These are phyloP conservation scores for Ceratobasidium theobromae DNA, from an alignment of 1,284 basidiomycete genomes.

Conservation along the genomic window DNA sequence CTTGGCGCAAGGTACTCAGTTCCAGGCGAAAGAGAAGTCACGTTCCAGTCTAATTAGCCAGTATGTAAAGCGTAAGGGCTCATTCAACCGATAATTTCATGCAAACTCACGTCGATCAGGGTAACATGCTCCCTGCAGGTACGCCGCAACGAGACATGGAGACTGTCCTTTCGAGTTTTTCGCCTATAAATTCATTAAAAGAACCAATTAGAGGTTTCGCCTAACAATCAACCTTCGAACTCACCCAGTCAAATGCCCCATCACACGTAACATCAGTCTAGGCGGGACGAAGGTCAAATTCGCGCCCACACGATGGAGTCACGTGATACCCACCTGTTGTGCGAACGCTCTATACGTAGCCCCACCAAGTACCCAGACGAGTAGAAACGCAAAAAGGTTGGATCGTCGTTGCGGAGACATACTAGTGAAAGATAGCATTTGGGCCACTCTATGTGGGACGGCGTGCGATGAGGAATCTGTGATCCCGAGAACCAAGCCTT, in stretches of 20 bases:
- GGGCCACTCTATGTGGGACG: neutral
- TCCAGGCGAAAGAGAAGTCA: constrained; percentile 22
- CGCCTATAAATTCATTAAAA: constrained; percentile 12
- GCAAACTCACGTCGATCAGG: constrained; percentile 24
- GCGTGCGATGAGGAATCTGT: neutral
- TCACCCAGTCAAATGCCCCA: constrained; percentile 13
- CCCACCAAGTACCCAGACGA: neutral
- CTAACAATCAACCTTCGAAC: neutral
- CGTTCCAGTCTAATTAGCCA: constrained; percentile 30
- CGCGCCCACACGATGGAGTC: neutral
- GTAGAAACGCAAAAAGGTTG: neutral
- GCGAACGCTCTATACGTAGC: neutral
- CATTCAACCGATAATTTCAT: neutral
- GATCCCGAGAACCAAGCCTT: constrained; percentile 10
- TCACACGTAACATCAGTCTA: constrained; percentile 27
- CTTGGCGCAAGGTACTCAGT: constrained; percentile 15
- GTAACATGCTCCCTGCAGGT: constrained; percentile 30
- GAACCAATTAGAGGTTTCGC: neutral
- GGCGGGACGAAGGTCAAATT: constrained; percentile 10
- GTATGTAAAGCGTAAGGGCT: neutral
- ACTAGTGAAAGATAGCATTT: neutral
- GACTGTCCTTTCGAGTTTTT: constrained; percentile 28
- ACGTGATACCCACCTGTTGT: constrained; percentile 28
- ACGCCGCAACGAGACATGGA: constrained; percentile 34
- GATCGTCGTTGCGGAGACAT: neutral